A percentile compares a stretch with the other conserved stretches of the same genome.
phyloP scores from a whole-genome alignment of 2,329 filamentous ascomycete genomes.

The Pseudocercospora vitis region DNA sequence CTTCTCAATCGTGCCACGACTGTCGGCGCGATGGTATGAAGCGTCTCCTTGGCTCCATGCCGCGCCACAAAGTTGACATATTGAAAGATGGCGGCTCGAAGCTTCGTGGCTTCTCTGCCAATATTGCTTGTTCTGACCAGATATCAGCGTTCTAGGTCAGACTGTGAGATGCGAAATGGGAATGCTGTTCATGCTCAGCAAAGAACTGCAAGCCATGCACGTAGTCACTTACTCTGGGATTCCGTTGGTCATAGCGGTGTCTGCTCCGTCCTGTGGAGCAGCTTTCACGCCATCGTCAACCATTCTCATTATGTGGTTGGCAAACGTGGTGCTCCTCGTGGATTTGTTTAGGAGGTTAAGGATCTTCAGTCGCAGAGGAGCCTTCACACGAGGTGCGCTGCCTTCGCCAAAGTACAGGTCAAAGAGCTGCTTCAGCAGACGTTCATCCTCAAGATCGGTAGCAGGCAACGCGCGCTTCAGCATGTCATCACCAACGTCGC shows the following conservation, averaged over 20 bases:
- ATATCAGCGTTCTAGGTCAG: slow-evolving; percentile 17
- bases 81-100: slow-evolving; percentile 78
- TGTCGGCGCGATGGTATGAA: slow-evolving; percentile 65
- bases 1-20: slow-evolving; percentile 68
- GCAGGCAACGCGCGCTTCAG: slow-evolving; percentile 72
- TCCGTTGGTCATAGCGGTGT: slow-evolving; percentile 35
- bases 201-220: neutral
- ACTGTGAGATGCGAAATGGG: neutral
- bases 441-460: slow-evolving; percentile 69
- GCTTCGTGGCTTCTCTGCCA: slow-evolving; percentile 73
- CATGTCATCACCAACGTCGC: slow-evolving; percentile 83
- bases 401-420: slow-evolving; percentile 67
- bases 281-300: slow-evolving; percentile 64
- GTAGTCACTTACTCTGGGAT: slow-evolving; percentile 28
- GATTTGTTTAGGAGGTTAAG: slow-evolving; percentile 76
- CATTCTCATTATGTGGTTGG: slow-evolving; percentile 65
- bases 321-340: slow-evolving; percentile 67
- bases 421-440: slow-evolving; percentile 66
- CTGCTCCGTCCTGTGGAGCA: slow-evolving; percentile 31
- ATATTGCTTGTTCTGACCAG: slow-evolving; percentile 47
- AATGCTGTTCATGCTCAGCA: slow-evolving; percentile 23
- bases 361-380: slow-evolving; percentile 74
- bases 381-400: slow-evolving; percentile 53
- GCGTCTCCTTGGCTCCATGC: slow-evolving; percentile 62
- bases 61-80: slow-evolving; percentile 86